Evolutionary conservation across 495 filamentous ascomycete species (phyloP).

Genomic region (Hypoxylon lienhwacheense): DNA sequence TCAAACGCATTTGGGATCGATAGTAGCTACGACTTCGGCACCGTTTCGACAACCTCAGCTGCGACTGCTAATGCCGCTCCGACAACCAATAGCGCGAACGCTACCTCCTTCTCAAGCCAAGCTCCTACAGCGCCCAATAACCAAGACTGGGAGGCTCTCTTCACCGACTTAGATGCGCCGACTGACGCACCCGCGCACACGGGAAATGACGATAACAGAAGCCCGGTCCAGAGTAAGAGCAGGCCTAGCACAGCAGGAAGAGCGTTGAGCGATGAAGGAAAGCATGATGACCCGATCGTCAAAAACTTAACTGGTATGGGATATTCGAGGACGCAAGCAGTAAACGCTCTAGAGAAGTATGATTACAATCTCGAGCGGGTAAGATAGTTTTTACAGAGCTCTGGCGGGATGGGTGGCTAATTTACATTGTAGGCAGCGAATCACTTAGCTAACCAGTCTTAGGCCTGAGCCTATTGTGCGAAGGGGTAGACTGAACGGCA

Average conservation of each 20-base stretch:
- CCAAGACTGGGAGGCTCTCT: slow-evolving; percentile 96
- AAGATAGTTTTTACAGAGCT: slow-evolving; percentile 42
- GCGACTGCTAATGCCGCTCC: slow-evolving; percentile 58
- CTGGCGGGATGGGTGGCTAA: slow-evolving; percentile 32
- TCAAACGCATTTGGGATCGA: slow-evolving; percentile 48
- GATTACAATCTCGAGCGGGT: slow-evolving; percentile 97
- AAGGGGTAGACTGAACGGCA: slow-evolving; percentile 9
- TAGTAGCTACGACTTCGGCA: slow-evolving; percentile 54
- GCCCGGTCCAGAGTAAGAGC: slow-evolving; percentile 42
- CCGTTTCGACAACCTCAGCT: slow-evolving; percentile 45
- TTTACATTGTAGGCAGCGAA: slow-evolving; percentile 48
- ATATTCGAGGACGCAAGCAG: slow-evolving; percentile 75
- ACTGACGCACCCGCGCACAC: slow-evolving; percentile 44
- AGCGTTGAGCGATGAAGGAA: slow-evolving; percentile 71
- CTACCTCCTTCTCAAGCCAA: slow-evolving; percentile 40
- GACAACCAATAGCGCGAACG: slow-evolving; percentile 43
- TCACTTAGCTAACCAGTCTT: slow-evolving; percentile 52
- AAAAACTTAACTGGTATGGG: slow-evolving; percentile 92
- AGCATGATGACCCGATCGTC: slow-evolving; percentile 87
- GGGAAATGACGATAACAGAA: slow-evolving; percentile 33
- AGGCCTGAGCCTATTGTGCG: slow-evolving; percentile 10
- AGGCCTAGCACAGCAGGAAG: slow-evolving; percentile 53
- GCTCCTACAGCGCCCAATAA: slow-evolving; percentile 42
- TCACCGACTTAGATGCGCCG: slow-evolving; percentile 71
- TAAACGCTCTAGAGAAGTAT: slow-evolving; percentile 86